Evolutionary conservation across 306 rosid genomes (phyloP).

Genomic region (Vicia villosa): DNA sequence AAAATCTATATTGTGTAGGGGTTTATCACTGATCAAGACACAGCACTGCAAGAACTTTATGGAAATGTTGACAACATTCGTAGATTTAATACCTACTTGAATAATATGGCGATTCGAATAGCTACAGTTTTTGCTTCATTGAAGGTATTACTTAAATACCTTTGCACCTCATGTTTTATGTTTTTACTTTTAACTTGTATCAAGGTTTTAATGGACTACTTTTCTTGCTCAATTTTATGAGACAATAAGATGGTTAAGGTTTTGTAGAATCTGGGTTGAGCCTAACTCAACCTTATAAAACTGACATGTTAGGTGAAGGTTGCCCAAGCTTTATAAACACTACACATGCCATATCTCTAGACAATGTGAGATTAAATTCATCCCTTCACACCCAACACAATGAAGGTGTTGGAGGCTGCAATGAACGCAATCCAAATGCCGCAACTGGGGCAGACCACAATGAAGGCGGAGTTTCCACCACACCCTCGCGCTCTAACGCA

Average conservation of each 20-base stretch:
- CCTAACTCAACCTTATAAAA: too few relatives aligned
- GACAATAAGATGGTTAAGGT: neutral
- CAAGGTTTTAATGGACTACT: conserved; percentile 15
- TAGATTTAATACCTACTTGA: conserved; percentile 64
- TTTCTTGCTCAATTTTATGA: neutral
- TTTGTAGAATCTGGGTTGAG: too few relatives aligned
- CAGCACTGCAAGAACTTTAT: conserved; percentile 74
- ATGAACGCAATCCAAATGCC: too few relatives aligned
- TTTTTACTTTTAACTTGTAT: neutral
- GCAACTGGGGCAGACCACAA: too few relatives aligned
- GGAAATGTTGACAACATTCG: conserved; percentile 62
- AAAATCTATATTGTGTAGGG: conserved; percentile 56
- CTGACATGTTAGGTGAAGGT: too few relatives aligned
- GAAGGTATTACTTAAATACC: conserved; percentile 53
- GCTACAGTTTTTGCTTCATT: conserved; percentile 94
- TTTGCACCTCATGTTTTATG: conserved; percentile 9
- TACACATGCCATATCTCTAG: too few relatives aligned
- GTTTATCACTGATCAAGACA: conserved; percentile 81
- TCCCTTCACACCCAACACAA: too few relatives aligned
- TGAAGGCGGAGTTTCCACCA: too few relatives aligned
- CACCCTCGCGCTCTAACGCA: too few relatives aligned
- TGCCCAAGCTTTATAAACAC: too few relatives aligned
- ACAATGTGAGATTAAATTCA: too few relatives aligned
- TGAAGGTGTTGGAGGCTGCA: too few relatives aligned
- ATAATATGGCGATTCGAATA: conserved; percentile 75